Percentiles rank a stretch among this genome's conserved stretches.
phyloP scores from a whole-genome alignment of 1,139 yeast genomes.

The Cylindricascospora bacillispora region DNA sequence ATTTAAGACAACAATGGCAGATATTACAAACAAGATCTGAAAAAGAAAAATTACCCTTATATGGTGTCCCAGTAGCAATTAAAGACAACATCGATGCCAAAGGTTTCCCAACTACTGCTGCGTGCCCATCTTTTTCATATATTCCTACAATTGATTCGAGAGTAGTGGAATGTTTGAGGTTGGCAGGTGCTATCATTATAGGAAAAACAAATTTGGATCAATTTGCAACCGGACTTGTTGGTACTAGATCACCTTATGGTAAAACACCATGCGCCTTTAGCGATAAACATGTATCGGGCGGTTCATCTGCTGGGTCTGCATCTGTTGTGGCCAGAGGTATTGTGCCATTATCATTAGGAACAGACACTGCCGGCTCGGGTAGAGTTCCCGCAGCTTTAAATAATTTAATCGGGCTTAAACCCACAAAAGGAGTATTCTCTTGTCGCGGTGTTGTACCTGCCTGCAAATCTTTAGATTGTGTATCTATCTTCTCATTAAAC shows the following conservation, averaged over 20 bases:
- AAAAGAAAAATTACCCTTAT: constrained; percentile 34
- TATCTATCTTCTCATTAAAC: constrained; percentile 68
- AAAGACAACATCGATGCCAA: constrained; percentile 89
- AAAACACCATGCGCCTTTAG: constrained; percentile 69
- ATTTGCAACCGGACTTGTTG: constrained; percentile 94
- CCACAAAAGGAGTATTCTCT: constrained; percentile 78
- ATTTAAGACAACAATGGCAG: constrained; percentile 65
- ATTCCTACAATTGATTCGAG: constrained; percentile 59
- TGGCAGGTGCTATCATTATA: constrained; percentile 78
- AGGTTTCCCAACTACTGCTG: constrained; percentile 81
- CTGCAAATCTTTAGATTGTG: constrained; percentile 87
- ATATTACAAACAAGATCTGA: constrained; percentile 51
- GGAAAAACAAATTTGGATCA: constrained; percentile 94
- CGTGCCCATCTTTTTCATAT: constrained; percentile 76
- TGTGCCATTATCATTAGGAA: constrained; percentile 81
- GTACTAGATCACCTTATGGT: constrained; percentile 90
- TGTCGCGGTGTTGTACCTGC: constrained; percentile 94
- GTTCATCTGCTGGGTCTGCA: constrained; percentile 94
- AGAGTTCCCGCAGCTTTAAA: constrained; percentile 96
- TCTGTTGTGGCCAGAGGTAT: constrained; percentile 79
- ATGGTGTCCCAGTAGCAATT: constrained; percentile 90
- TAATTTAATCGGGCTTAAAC: constrained; percentile 83
- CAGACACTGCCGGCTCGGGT: constrained; percentile 98
- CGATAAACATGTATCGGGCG: constrained; percentile 73
- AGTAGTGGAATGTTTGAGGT: constrained; percentile 54